A percentile compares a stretch with the other conserved stretches of the same genome.
phyloP scores from a whole-genome alignment of 2,329 filamentous ascomycete genomes.

The Cladorrhinum sp. region DNA sequence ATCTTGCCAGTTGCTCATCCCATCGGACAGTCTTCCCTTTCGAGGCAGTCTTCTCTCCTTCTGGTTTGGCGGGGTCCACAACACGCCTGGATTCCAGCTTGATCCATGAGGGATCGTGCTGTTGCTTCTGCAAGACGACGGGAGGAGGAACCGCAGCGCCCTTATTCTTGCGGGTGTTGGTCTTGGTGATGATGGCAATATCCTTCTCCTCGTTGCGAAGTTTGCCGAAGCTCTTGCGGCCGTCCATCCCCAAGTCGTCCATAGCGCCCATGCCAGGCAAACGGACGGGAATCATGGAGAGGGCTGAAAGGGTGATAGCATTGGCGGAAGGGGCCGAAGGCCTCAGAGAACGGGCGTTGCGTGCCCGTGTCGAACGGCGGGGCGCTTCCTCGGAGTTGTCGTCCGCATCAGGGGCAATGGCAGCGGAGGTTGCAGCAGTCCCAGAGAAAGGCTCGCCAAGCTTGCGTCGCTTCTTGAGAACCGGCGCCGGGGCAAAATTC shows the following conservation, averaged over 20 bases:
- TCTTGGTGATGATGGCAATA: constrained; percentile 39
- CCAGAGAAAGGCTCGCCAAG: constrained; percentile 29
- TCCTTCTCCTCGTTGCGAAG: constrained; percentile 41
- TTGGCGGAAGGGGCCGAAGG: constrained; percentile 29
- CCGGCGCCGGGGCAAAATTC: constrained; percentile 15
- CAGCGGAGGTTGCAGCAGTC: constrained; percentile 16
- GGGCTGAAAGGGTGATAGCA: constrained; percentile 29
- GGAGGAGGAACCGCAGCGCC: constrained; percentile 35
- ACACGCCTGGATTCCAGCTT: constrained; percentile 30
- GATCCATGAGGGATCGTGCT: constrained; percentile 28
- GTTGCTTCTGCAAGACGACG: constrained; percentile 31
- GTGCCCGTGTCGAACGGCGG: constrained; percentile 29
- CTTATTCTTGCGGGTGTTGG: constrained; percentile 48
- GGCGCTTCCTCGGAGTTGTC: constrained; percentile 11
- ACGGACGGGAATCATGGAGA: constrained; percentile 34
- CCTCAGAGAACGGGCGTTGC: constrained; percentile 27
- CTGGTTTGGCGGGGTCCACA: constrained; percentile 28
- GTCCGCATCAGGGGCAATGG: neutral
- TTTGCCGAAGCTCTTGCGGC: constrained; percentile 16
- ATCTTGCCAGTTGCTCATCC: constrained; percentile 32
- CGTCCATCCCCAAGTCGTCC: constrained; percentile 22
- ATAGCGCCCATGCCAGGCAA: constrained; percentile 32
- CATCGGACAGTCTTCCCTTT: constrained; percentile 34
- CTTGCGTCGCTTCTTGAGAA: constrained; percentile 32
- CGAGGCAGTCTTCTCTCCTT: neutral